Evolutionary conservation across 2,329 filamentous ascomycete species (phyloP), one percentile per base, ranked within the genome.

Genomic region (Parastagonospora nodorum): DNA sequence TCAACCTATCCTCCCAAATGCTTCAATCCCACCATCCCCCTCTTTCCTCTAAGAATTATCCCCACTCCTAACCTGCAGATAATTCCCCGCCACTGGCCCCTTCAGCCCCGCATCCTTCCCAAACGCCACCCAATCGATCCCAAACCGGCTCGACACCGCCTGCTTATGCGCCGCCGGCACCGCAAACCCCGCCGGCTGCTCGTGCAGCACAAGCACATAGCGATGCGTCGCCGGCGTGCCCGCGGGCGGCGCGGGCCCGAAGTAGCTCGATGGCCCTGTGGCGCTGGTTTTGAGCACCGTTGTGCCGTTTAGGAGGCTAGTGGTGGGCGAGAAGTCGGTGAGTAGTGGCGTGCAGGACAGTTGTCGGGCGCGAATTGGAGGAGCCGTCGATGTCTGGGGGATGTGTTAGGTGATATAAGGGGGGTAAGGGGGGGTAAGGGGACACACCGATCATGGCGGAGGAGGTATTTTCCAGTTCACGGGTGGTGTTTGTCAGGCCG

Each of bases 341-440:
- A 70, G 49, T 29, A 70, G 61, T 29, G 66, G 66, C 66, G 52
- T 70, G 67, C 9, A 70, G 55, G 37, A 69, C 63, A 2, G 65
- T 69, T 30, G 56, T 58, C 8, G 60, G 53, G 16, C 42, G 42
- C 2, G 47, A 44, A 31, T 51, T 49, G 11, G 50, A 42, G 33
- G 39, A 49, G 16, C 50, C 52, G 14, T 53, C 50, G 19, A 53
- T 53, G 28, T 54, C 54, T 57, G n/a, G 3, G 9, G 16, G 14
- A 29, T 27, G 12, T 15, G 32, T 39, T 10, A 28, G 38, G 27
- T 28, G 36, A 10, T 2, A 32, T 14, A 29, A 31, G 27, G 27
- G 35, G 30, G 8, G 29, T 39, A 57, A 51, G 24, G 54, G 51
- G 46, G 24, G 27, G 10, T 8, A n/a, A 10, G 19, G 38, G 12